Conservation (phyloP, 2,329 filamentous ascomycete species). For the Podosphaera xanthii region DNA sequence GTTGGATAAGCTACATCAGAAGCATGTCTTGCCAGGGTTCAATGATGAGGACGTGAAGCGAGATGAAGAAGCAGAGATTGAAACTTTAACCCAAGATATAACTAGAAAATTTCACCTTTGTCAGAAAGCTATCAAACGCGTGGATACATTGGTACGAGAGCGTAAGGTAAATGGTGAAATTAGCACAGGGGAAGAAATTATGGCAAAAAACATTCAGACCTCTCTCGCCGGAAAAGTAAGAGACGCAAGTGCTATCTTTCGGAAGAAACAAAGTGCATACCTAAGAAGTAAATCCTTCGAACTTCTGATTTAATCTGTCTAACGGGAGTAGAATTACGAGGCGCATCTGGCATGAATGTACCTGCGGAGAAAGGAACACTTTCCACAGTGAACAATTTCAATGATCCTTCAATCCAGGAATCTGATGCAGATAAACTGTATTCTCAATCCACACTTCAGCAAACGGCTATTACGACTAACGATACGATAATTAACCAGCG, state of each 20-base stretch:
- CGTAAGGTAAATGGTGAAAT: slow-evolving; percentile 49
- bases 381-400: slow-evolving; percentile 33
- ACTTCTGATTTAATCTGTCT: background rate
- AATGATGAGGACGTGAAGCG: slow-evolving; percentile 82
- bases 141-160: slow-evolving; percentile 72
- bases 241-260: slow-evolving; percentile 73
- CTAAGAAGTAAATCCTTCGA: slow-evolving; percentile 47
- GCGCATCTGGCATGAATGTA: slow-evolving; percentile 38
- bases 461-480: slow-evolving; percentile 44
- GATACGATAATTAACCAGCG: slow-evolving; percentile 74
- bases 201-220: slow-evolving; percentile 91
- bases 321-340: slow-evolving; percentile 39
- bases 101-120: slow-evolving; percentile 77
- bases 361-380: slow-evolving; percentile 31
- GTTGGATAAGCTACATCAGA: slow-evolving; percentile 84
- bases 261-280: slow-evolving; percentile 94
- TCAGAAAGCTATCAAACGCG: slow-evolving; percentile 66
- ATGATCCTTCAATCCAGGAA: slow-evolving; percentile 73
- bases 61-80: slow-evolving; percentile 74
- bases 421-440: slow-evolving; percentile 84
- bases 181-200: slow-evolving; percentile 68
- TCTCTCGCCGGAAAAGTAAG: slow-evolving; percentile 73
- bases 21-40: slow-evolving; percentile 89
- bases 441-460: slow-evolving; percentile 70
- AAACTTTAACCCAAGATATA: slow-evolving; percentile 71